These are phyloP conservation scores for Blastobotrys parvus DNA, from an alignment of 805 yeast genomes.

Conservation along the genomic window DNA sequence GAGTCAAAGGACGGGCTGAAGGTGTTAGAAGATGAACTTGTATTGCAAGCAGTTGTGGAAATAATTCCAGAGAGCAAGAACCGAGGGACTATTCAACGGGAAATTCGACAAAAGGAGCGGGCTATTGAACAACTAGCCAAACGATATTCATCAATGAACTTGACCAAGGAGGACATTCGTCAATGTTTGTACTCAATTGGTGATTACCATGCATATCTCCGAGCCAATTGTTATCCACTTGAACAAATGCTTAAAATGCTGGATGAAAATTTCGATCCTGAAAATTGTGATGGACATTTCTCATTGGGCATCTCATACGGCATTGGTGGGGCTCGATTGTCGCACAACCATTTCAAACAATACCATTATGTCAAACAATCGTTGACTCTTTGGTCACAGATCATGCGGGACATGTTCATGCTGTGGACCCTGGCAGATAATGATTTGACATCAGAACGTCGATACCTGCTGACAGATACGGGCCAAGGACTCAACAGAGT, in stretches of 20 bases:
- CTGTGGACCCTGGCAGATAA: slow-evolving; percentile 72
- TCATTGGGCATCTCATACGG: slow-evolving; percentile 61
- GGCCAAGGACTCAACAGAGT: slow-evolving; percentile 79
- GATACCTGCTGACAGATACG: slow-evolving; percentile 56
- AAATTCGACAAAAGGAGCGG: slow-evolving; percentile 58
- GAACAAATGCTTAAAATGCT: slow-evolving; percentile 50
- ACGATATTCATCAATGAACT: slow-evolving; percentile 18
- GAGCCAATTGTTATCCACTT: slow-evolving; percentile 62
- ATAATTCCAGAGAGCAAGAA: slow-evolving; percentile 48
- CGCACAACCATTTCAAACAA: slow-evolving; percentile 68
- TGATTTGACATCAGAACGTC: slow-evolving; percentile 45
- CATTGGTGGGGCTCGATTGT: slow-evolving; percentile 57
- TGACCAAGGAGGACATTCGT: slow-evolving; percentile 53
- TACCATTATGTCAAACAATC: slow-evolving; percentile 70
- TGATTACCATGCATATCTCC: slow-evolving; percentile 65
- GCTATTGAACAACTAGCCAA: slow-evolving; percentile 53
- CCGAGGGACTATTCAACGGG: slow-evolving; percentile 44
- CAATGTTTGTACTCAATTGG: slow-evolving; percentile 71
- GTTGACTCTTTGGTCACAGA: slow-evolving; percentile 63
- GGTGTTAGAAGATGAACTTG: slow-evolving; percentile 49
- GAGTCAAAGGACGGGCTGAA: slow-evolving; percentile 33
- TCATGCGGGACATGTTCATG: slow-evolving; percentile 69
- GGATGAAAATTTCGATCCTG: slow-evolving; percentile 37
- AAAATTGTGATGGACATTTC: slow-evolving; percentile 27
- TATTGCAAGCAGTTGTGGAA: slow-evolving; percentile 60